Conservation (phyloP, 345 rosid species). For the Trapa bicornis region DNA sequence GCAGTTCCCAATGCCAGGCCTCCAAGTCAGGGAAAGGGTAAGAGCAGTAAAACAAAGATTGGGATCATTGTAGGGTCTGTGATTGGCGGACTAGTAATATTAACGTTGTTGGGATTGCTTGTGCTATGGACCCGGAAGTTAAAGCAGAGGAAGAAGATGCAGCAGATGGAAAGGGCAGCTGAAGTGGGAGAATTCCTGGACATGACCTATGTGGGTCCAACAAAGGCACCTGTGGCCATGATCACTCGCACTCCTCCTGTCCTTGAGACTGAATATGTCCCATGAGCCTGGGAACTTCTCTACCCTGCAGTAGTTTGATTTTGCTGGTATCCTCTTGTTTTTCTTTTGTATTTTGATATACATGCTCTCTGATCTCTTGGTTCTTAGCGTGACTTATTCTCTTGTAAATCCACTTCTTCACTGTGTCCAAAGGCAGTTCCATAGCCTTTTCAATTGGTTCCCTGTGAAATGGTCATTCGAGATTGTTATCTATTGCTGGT, state of each 20-base stretch:
- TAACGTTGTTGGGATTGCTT: constrained; percentile 35
- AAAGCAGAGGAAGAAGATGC: constrained; percentile 52
- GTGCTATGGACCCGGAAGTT: constrained; percentile 42
- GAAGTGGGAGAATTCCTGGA: constrained; percentile 77
- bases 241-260: constrained; percentile 80
- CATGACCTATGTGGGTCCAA: constrained; percentile 66
- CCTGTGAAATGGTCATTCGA: not conserved
- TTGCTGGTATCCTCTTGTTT: not conserved
- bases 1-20: constrained; percentile 1
- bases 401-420: constrained; percentile 1
- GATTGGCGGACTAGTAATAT: constrained; percentile 47
- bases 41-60: constrained; percentile 12
- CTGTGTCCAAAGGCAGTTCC: not conserved
- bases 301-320: not conserved
- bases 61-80: constrained; percentile 82
- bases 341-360: not conserved
- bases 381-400: constrained; percentile 3
- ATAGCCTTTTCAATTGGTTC: not conserved
- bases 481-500: not conserved
- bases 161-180: constrained; percentile 87
- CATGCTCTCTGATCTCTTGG: constrained; percentile 1
- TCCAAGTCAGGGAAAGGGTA: constrained; percentile 5
- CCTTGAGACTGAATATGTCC: constrained; percentile 79
- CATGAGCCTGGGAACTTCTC: constrained; percentile 16
- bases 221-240: constrained; percentile 74